Evolutionary conservation across 1,284 basidiomycete genomes (phyloP).

Genomic region (Marasmius tenuissimus): DNA sequence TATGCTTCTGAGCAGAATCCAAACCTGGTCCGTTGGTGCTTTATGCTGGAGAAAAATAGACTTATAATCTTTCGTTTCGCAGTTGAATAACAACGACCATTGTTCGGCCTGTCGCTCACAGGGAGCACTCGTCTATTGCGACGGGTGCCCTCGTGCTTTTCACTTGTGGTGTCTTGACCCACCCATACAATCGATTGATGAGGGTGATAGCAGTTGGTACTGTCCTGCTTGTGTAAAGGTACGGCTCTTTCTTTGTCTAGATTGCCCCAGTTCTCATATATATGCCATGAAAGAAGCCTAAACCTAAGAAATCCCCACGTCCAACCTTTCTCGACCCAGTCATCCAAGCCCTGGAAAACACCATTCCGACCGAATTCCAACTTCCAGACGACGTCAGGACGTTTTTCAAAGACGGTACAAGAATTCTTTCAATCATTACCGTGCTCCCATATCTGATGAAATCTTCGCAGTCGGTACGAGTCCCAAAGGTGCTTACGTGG

Average conservation of each 20-base stretch:
- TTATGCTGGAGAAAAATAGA: constrained; percentile 12
- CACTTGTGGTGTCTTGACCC: constrained; percentile 97
- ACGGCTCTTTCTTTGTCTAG: constrained; percentile 25
- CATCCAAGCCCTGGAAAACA: constrained; percentile 62
- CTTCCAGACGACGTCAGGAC: constrained; percentile 86
- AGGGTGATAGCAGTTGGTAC: constrained; percentile 88
- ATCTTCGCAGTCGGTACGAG: constrained; percentile 63
- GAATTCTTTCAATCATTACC: constrained; percentile 11
- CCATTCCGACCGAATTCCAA: constrained; percentile 81
- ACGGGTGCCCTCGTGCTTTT: constrained; percentile 95
- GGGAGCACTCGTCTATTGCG: constrained; percentile 89
- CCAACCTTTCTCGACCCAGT: constrained; percentile 67
- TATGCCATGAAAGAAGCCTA: constrained; percentile 53
- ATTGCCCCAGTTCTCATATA: constrained; percentile 14
- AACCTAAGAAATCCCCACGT: constrained; percentile 39
- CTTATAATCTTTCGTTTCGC: constrained; percentile 21
- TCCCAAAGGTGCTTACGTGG: constrained; percentile 74
- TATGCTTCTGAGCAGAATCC: constrained; percentile 50
- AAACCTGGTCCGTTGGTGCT: constrained; percentile 40
- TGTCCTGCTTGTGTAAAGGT: constrained; percentile 84
- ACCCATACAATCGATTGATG: constrained; percentile 86
- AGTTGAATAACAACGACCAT: constrained; percentile 88
- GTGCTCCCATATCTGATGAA: constrained; percentile 14
- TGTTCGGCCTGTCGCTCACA: constrained; percentile 88
- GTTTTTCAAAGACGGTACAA: constrained; percentile 84